These are phyloP conservation scores for Penicillium cataractarum DNA, from an alignment of 495 filamentous ascomycete species.

Conservation along the genomic window DNA sequence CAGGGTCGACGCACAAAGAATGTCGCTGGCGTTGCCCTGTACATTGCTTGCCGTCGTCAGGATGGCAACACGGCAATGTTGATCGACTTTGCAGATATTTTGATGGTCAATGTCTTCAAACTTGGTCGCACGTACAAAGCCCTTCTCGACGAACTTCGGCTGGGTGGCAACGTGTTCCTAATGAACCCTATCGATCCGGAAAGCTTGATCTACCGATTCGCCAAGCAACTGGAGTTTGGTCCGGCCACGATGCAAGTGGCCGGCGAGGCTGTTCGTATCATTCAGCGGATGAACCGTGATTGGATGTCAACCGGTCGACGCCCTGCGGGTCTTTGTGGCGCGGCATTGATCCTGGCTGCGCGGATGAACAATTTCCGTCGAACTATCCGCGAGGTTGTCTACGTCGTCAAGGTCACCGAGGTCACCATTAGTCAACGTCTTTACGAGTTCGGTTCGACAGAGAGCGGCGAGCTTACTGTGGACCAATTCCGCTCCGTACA, in stretches of 20 bases:
- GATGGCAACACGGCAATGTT: slow-evolving; percentile 71
- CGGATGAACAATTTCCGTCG: slow-evolving; percentile 97
- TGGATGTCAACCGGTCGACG: slow-evolving; percentile 94
- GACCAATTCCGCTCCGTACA: slow-evolving; percentile 79
- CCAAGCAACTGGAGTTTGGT: slow-evolving; percentile 86
- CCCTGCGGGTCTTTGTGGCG: slow-evolving; percentile 92
- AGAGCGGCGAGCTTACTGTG: slow-evolving; percentile 77
- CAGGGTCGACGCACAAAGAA: slow-evolving; percentile 84
- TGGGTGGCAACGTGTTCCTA: slow-evolving; percentile 52
- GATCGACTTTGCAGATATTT: slow-evolving; percentile 90
- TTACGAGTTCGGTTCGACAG: slow-evolving; percentile 83
- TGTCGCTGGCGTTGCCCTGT: slow-evolving; percentile 84
- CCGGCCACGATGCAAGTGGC: slow-evolving; percentile 75
- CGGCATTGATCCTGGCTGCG: slow-evolving; percentile 89
- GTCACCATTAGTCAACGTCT: slow-evolving; percentile 86
- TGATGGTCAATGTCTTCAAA: slow-evolving; percentile 85
- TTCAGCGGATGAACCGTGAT: slow-evolving; percentile 90
- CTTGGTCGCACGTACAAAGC: slow-evolving; percentile 83
- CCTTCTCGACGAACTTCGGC: slow-evolving; percentile 66
- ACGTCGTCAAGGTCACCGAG: slow-evolving; percentile 92
- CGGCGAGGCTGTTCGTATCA: slow-evolving; percentile 79
- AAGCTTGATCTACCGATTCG: slow-evolving; percentile 86
- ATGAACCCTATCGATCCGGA: slow-evolving; percentile 73
- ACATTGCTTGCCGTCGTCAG: slow-evolving; percentile 77
- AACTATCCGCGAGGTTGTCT: slow-evolving; percentile 89